These are phyloP conservation scores for Metschnikowia reukaufii DNA, from an alignment of 805 yeast genomes.

Conservation along the genomic window DNA sequence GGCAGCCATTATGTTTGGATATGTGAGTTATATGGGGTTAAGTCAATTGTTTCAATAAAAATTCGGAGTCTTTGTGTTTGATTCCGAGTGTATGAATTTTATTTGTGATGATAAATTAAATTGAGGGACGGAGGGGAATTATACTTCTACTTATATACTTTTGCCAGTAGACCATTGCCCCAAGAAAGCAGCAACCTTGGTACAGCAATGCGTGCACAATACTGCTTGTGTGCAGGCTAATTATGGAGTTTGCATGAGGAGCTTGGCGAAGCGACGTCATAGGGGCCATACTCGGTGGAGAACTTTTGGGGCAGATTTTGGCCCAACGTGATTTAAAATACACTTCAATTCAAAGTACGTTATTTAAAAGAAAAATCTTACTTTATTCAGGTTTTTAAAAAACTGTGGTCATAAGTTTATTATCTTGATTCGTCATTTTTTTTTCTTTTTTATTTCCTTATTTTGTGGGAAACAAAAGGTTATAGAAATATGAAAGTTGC, in stretches of 20 bases:
- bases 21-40: too few relatives aligned
- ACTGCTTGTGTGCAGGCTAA: constrained; percentile 1
- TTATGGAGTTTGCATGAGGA: background rate
- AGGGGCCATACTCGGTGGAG: background rate
- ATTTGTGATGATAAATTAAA: background rate
- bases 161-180: background rate
- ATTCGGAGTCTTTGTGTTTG: background rate
- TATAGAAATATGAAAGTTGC: too few relatives aligned
- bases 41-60: background rate
- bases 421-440: too few relatives aligned
- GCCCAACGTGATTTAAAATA: too few relatives aligned
- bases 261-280: constrained; percentile 3
- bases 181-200: constrained; percentile 8
- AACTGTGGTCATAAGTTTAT: too few relatives aligned
- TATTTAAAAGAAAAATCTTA: too few relatives aligned
- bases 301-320: too few relatives aligned
- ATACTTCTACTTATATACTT: background rate
- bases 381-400: too few relatives aligned
- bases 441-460: too few relatives aligned
- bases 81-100: background rate
- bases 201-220: constrained; percentile 4
- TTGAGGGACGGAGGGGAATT: background rate
- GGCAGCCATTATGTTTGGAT: constrained; percentile 21
- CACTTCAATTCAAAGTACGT: too few relatives aligned
- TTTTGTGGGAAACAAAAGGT: too few relatives aligned